Evolutionary conservation across 2,329 filamentous ascomycete genomes (phyloP).

Genomic region (Aureobasidium sp.): DNA sequence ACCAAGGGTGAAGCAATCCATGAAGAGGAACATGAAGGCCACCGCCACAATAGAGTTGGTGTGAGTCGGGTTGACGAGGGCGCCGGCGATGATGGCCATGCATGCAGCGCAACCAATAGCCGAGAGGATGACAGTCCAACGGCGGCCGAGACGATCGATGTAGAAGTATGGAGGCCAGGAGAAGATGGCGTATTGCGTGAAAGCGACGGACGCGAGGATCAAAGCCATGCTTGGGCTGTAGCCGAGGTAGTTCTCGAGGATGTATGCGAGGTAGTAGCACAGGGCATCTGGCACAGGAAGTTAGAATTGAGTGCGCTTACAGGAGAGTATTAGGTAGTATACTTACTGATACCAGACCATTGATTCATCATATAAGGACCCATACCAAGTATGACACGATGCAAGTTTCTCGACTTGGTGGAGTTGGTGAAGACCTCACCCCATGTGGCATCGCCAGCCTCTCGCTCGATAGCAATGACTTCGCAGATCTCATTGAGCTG

Average conservation of each 20-base stretch:
- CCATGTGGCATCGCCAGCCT: slow-evolving; percentile 30
- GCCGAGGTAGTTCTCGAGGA: slow-evolving; percentile 34
- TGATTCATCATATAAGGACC: slow-evolving; percentile 25
- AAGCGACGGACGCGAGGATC: slow-evolving; percentile 23
- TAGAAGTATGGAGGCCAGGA: slow-evolving; percentile 37
- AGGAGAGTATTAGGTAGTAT: background rate
- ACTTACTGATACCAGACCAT: slow-evolving; percentile 21
- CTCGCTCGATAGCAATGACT: slow-evolving; percentile 26
- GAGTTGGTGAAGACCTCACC: slow-evolving; percentile 30
- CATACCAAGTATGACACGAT: slow-evolving; percentile 27
- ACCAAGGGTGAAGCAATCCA: slow-evolving; percentile 49
- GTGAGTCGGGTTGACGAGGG: background rate
- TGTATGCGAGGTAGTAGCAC: slow-evolving; percentile 43
- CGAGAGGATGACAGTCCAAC: slow-evolving; percentile 24
- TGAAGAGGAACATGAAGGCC: slow-evolving; percentile 42
- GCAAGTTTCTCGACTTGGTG: slow-evolving; percentile 27
- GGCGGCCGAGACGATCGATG: slow-evolving; percentile 36
- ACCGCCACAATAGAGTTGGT: slow-evolving; percentile 21
- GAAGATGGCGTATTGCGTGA: slow-evolving; percentile 25
- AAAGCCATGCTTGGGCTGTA: slow-evolving; percentile 18
- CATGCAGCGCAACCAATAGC: slow-evolving; percentile 22
- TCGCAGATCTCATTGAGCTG: slow-evolving; percentile 28
- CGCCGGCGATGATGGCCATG: slow-evolving; percentile 21
- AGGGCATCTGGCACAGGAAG: slow-evolving; percentile 32
- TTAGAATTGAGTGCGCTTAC: background rate